A percentile compares a stretch with the other conserved stretches of the same genome.
These are phyloP conservation scores for Persicaria tinctoria DNA, from an alignment of 148 eudicot species.

Conservation along the genomic window DNA sequence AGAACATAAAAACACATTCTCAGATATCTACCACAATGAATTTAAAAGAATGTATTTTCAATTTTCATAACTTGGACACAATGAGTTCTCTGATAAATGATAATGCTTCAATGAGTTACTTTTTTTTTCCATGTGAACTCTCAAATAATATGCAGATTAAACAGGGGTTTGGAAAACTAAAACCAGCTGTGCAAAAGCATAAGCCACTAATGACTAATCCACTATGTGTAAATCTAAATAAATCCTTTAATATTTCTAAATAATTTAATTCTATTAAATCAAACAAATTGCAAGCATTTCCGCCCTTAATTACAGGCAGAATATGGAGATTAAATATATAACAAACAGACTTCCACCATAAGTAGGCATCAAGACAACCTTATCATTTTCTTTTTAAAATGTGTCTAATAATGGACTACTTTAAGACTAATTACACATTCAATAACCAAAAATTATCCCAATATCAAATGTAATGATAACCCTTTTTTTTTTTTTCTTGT, in stretches of 20 bases:
- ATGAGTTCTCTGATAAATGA: neutral
- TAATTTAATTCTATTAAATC: neutral
- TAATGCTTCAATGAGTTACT: too few species aligned
- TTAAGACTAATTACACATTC: neutral
- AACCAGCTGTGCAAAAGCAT: neutral
- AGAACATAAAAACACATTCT: neutral
- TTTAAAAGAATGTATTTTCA: too few species aligned
- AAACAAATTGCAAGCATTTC: neutral
- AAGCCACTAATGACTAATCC: neutral
- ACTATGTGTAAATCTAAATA: neutral
- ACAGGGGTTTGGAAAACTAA: neutral
- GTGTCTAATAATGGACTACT: neutral
- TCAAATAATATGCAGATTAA: neutral
- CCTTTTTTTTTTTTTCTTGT: neutral
- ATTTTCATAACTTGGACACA: too few species aligned
- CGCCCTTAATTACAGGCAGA: neutral
- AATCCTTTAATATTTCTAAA: neutral
- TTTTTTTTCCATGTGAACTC: neutral
- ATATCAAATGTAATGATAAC: too few species aligned
- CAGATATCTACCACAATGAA: neutral
- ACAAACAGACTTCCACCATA: neutral
- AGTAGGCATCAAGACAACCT: neutral
- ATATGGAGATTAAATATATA: constrained; percentile 1
- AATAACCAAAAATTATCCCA: neutral
- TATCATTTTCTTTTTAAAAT: neutral